These are phyloP conservation scores for Exophiala oligosperma DNA, from an alignment of 2,329 filamentous ascomycete species.

Conservation along the genomic window DNA sequence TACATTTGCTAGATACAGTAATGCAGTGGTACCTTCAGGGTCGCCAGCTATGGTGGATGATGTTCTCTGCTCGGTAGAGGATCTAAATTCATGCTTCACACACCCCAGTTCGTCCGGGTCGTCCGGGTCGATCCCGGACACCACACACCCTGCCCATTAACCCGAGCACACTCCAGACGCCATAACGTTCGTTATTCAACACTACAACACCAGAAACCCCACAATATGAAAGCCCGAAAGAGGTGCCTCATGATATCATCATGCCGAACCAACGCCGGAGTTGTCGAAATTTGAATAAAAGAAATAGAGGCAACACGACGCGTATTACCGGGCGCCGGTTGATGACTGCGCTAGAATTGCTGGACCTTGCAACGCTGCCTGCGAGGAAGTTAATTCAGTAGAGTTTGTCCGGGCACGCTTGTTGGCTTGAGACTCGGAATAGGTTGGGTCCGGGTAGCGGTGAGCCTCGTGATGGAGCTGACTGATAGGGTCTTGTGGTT, in stretches of 20 bases:
- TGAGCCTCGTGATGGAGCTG: slow-evolving; percentile 19
- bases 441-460: slow-evolving; percentile 27
- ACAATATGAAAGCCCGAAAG: not conserved
- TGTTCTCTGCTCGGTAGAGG: not conserved
- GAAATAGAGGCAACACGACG: not conserved
- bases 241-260: not conserved
- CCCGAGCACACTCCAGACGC: slow-evolving; percentile 2
- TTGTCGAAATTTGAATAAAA: not conserved
- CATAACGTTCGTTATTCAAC: not conserved
- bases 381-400: slow-evolving; percentile 24
- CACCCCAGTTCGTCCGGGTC: not conserved
- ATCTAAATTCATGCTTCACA: not conserved
- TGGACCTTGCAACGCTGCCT: slow-evolving; percentile 25
- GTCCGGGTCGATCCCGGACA: not conserved
- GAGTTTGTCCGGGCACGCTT: slow-evolving; percentile 24
- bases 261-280: not conserved
- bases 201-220: not conserved
- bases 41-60: not conserved
- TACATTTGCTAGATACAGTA: not conserved
- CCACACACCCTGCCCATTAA: not conserved
- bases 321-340: slow-evolving; percentile 13
- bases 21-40: not conserved
- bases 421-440: slow-evolving; percentile 18
- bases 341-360: slow-evolving; percentile 22
- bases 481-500: slow-evolving; percentile 13